Conservation (phyloP, 2,329 filamentous ascomycete genomes). For the Drechslera avenae region DNA sequence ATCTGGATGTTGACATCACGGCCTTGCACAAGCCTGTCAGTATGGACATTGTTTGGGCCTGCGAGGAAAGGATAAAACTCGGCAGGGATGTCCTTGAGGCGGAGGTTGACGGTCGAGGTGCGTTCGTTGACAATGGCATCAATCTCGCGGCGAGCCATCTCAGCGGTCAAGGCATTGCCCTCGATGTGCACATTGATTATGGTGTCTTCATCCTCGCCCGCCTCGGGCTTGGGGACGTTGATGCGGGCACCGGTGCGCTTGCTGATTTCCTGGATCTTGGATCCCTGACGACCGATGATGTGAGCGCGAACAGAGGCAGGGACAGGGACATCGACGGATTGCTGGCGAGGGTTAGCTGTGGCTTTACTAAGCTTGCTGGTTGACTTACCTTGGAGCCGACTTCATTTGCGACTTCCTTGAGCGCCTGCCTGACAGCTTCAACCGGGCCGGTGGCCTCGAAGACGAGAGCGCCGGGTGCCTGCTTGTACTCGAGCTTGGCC, state of each 20-base stretch:
- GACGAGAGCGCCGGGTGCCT: slow-evolving; percentile 73
- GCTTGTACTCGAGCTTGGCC: slow-evolving; percentile 78
- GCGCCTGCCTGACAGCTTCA: slow-evolving; percentile 81
- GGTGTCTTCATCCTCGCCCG: slow-evolving; percentile 77
- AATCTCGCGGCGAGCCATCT: slow-evolving; percentile 82
- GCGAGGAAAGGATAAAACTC: slow-evolving; percentile 97
- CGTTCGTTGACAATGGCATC: slow-evolving; percentile 86
- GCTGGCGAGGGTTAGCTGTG: slow-evolving; percentile 49
- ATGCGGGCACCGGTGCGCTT: slow-evolving; percentile 89
- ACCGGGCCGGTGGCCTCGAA: slow-evolving; percentile 86
- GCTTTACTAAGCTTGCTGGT: background rate
- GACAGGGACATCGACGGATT: slow-evolving; percentile 75
- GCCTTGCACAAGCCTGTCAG: slow-evolving; percentile 71
- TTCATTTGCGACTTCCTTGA: slow-evolving; percentile 87
- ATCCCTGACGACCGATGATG: slow-evolving; percentile 91
- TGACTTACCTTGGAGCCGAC: slow-evolving; percentile 78
- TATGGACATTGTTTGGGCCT: slow-evolving; percentile 71
- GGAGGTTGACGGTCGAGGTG: slow-evolving; percentile 78
- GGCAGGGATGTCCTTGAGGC: slow-evolving; percentile 80
- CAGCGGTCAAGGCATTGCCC: slow-evolving; percentile 86
- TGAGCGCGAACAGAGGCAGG: slow-evolving; percentile 82
- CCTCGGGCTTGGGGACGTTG: slow-evolving; percentile 82
- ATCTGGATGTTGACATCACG: slow-evolving; percentile 82
- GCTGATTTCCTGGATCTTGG: slow-evolving; percentile 87
- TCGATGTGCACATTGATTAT: slow-evolving; percentile 87